These are phyloP conservation scores for Candida khao-thaluensis DNA, from an alignment of 805 yeast genomes.

Conservation along the genomic window DNA sequence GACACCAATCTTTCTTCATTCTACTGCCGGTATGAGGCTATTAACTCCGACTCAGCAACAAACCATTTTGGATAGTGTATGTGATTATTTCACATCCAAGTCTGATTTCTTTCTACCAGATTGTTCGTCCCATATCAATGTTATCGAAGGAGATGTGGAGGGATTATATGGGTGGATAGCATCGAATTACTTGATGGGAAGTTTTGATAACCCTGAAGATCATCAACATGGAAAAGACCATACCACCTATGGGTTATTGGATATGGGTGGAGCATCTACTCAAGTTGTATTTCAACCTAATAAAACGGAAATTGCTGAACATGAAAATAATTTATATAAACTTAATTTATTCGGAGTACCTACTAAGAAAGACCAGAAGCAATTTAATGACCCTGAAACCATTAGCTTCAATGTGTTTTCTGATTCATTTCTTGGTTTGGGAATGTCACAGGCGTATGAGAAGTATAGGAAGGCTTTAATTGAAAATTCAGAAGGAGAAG, in stretches of 20 bases:
- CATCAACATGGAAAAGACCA: conserved; percentile 45
- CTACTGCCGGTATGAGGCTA: conserved; percentile 68
- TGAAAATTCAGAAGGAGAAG: conserved; percentile 16
- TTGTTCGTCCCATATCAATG: conserved; percentile 56
- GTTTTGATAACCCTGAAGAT: conserved; percentile 36
- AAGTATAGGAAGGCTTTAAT: conserved; percentile 43
- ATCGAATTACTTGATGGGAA: conserved; percentile 52
- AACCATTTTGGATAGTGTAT: conserved; percentile 45
- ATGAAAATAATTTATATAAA: conserved; percentile 45
- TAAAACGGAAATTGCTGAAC: conserved; percentile 42
- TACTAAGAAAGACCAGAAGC: neutral
- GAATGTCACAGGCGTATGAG: conserved; percentile 54
- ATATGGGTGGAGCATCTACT: conserved; percentile 66
- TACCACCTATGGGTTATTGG: conserved; percentile 55
- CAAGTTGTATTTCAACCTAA: conserved; percentile 66
- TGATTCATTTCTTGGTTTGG: conserved; percentile 59
- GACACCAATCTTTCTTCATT: conserved; percentile 68
- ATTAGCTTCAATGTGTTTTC: conserved; percentile 43
- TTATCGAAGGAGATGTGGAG: conserved; percentile 64
- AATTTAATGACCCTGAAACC: conserved; percentile 2
- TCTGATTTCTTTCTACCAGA: conserved; percentile 59
- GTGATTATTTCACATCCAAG: conserved; percentile 46
- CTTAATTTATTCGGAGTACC: conserved; percentile 43
- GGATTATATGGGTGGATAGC: conserved; percentile 70
- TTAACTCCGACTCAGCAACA: conserved; percentile 52